A percentile compares a stretch with the other conserved stretches of the same genome.
Conservation (phyloP, 2,329 filamentous ascomycete species). For the Aureobasidium leucospermi region DNA sequence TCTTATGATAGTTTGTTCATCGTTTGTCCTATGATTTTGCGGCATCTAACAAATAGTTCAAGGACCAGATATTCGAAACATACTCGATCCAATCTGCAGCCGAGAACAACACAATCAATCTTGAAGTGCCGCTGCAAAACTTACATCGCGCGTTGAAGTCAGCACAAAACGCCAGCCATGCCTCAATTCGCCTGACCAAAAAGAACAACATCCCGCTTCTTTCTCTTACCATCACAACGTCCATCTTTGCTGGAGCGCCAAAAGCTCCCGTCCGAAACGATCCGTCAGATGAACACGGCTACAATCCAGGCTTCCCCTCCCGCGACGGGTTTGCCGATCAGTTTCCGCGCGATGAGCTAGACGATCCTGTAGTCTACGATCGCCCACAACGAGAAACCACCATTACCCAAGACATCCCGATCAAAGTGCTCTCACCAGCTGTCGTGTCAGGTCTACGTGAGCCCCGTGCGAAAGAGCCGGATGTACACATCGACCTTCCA, state of each 20-base stretch:
- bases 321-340: background rate
- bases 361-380: slow-evolving; percentile 26
- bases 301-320: background rate
- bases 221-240: slow-evolving; percentile 81
- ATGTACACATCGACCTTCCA: slow-evolving; percentile 88
- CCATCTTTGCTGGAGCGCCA: slow-evolving; percentile 43
- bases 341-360: slow-evolving; percentile 12
- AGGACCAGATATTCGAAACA: slow-evolving; percentile 75
- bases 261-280: background rate
- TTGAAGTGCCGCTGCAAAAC: slow-evolving; percentile 83
- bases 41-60: slow-evolving; percentile 16
- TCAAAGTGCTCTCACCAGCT: slow-evolving; percentile 75
- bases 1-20: slow-evolving; percentile 32
- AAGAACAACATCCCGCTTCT: slow-evolving; percentile 81
- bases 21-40: background rate
- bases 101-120: slow-evolving; percentile 80
- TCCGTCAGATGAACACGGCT: background rate
- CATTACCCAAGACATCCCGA: slow-evolving; percentile 93
- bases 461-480: slow-evolving; percentile 80
- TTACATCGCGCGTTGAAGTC: slow-evolving; percentile 89
- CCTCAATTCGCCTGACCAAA: slow-evolving; percentile 84
- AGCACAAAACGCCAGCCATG: slow-evolving; percentile 70
- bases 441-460: slow-evolving; percentile 92
- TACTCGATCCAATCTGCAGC: slow-evolving; percentile 84
- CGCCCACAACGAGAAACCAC: slow-evolving; percentile 75